These are phyloP conservation scores for Podila epigama DNA, from an alignment of 192 early-diverging fungal species.

Conservation along the genomic window DNA sequence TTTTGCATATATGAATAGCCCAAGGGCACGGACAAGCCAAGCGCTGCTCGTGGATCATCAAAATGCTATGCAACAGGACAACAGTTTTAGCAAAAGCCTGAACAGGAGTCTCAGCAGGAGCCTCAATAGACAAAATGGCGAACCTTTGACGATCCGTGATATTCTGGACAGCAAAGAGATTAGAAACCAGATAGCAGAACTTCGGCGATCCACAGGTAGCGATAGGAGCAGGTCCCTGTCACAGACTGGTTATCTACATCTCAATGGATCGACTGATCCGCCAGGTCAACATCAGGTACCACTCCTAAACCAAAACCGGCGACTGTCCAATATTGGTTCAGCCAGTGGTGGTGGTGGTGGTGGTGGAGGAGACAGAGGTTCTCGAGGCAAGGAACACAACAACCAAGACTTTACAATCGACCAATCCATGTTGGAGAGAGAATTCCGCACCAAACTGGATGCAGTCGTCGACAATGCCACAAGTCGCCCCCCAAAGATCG, in stretches of 20 bases:
- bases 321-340: too few relatives aligned
- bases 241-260: too few relatives aligned
- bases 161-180: slow-evolving; percentile 28
- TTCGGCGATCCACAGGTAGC: slow-evolving; percentile 21
- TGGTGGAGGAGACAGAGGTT: neutral
- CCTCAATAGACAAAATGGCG: neutral
- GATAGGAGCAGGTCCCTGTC: neutral
- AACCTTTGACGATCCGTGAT: slow-evolving; percentile 24
- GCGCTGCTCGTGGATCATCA: too few relatives aligned
- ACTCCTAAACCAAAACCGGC: too few relatives aligned
- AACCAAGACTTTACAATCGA: slow-evolving; percentile 3
- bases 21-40: too few relatives aligned
- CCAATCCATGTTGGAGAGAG: slow-evolving; percentile 7
- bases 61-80: too few relatives aligned
- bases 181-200: slow-evolving; percentile 31
- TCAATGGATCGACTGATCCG: too few relatives aligned
- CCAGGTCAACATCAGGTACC: too few relatives aligned
- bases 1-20: neutral
- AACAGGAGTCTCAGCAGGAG: neutral
- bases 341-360: neutral
- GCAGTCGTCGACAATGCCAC: neutral
- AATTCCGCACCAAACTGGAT: slow-evolving; percentile 2
- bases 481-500: neutral
- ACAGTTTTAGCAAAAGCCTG: too few relatives aligned
- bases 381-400: neutral